phyloP scores from a whole-genome alignment of 2,329 filamentous ascomycete genomes.

The Neocucurbitaria cava region DNA sequence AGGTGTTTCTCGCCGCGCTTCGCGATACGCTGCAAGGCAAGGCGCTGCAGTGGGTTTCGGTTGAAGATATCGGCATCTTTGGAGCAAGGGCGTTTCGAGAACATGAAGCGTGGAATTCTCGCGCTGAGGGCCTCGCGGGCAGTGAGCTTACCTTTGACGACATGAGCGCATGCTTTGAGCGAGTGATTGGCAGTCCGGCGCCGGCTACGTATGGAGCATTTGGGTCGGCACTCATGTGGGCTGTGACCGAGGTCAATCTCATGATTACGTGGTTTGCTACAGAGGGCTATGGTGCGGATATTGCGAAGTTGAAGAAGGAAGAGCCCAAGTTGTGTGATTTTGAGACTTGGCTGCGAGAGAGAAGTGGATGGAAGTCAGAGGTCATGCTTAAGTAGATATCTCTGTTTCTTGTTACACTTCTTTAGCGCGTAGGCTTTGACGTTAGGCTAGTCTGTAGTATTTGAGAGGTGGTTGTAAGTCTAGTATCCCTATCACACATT shows the following conservation, averaged over 20 bases:
- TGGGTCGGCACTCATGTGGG: constrained; percentile 49
- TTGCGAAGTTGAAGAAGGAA: constrained; percentile 50
- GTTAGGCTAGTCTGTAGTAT: no score
- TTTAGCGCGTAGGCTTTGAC: not conserved
- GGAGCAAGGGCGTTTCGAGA: constrained; percentile 58
- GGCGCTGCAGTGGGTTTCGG: constrained; percentile 49
- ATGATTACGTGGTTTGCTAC: constrained; percentile 62
- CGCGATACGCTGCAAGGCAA: constrained; percentile 52
- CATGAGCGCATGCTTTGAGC: constrained; percentile 55
- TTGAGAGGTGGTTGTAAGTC: not conserved
- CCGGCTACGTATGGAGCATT: constrained; percentile 54
- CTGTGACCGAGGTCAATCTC: constrained; percentile 52
- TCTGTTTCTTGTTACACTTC: not conserved
- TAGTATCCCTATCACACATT: not conserved
- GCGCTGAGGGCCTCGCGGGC: constrained; percentile 58
- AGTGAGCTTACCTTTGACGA: constrained; percentile 59
- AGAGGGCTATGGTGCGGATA: constrained; percentile 57
- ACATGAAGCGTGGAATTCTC: constrained; percentile 54
- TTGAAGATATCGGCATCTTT: constrained; percentile 61
- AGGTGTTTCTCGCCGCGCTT: constrained; percentile 57
- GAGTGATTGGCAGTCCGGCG: constrained; percentile 53
- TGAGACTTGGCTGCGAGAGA: constrained; percentile 56
- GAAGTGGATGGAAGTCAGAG: constrained; percentile 52
- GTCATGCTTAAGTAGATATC: constrained; percentile 14
- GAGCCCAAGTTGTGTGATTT: constrained; percentile 58